Evolutionary conservation across 106 monocot species (phyloP).

Genomic region (Dactylorhiza incarnata): DNA sequence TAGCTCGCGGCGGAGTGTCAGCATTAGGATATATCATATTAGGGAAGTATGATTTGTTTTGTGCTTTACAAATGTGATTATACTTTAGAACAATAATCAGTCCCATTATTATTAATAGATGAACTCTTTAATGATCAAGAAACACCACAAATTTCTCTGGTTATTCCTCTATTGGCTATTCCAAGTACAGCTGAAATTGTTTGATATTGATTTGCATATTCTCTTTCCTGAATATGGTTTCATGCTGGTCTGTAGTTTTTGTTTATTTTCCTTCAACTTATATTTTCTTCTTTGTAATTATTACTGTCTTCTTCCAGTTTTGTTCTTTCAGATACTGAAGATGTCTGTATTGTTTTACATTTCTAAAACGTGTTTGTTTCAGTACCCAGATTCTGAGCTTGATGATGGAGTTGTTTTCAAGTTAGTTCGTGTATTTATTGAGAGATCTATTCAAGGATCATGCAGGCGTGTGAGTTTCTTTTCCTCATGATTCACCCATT

Average conservation of each 20-base stretch:
- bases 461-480: constrained; percentile 43
- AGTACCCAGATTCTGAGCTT: background rate
- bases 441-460: constrained; percentile 44
- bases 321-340: constrained; percentile 2
- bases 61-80: too few species aligned
- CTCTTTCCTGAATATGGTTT: background rate
- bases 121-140: too few species aligned
- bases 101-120: too few species aligned
- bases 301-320: background rate
- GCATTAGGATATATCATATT: too few species aligned
- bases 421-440: constrained; percentile 35
- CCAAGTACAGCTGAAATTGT: background rate
- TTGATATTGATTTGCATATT: background rate
- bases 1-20: too few species aligned
- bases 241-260: background rate
- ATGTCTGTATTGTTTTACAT: background rate
- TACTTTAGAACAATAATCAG: too few species aligned
- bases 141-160: too few species aligned
- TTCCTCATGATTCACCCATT: constrained; percentile 3
- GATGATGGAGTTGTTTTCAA: constrained; percentile 16
- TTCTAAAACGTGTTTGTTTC: background rate
- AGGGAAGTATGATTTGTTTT: too few species aligned
- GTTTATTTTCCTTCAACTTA: background rate
- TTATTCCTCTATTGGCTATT: background rate
- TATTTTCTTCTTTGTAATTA: background rate